Evolutionary conservation across 2,329 filamentous ascomycete genomes (phyloP), one percentile per base, ranked within the genome.

Genomic region (Aspergillus amoenus): DNA sequence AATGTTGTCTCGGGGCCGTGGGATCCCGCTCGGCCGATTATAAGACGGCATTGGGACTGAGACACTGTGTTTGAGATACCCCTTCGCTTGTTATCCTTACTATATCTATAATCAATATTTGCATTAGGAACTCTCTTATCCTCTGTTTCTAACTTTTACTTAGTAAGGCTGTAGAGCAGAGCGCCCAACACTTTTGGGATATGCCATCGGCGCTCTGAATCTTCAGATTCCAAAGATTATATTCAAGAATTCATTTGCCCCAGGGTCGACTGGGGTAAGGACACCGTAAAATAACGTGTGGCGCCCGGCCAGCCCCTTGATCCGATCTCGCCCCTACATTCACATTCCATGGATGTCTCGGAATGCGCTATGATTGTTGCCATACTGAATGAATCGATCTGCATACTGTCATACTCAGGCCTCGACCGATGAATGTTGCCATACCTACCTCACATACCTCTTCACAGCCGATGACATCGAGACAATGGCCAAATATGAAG

Each of bases 1-100:
- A 97, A 97, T 73, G 94, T 97, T 76, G 97, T 99, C 64, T 91
- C 93, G 69, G 94, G 94, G 43, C 94, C 94, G 1, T 99, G 94
- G 94, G 94, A 99, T 77, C 93, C 93, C 18, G 94, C 94, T 6
- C 83, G 93, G 70, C 94, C 94, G 9, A 73, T 79, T 46, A 73
- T 79, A 55, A 68, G 75, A 42, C 69, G 74, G 37, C 74, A 74
- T 56, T 77, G 75, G 75, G 75, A 76, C 61, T 77, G 60, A 57
- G 37, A 9, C 17, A 5, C 21, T 7, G 6, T 22, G 30, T 39
- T 27, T 27, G 47, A 52, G 47, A 55, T 55, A 58, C 45, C 41
- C 27, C 13, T 32, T 22, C 15, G 7, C 17, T 15, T 43, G 30
- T 34, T 27, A 18, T 8, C 40, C 39, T 41, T 46, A 30, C 30